These are phyloP conservation scores for Alternaria infectoria DNA, from an alignment of 2,329 filamentous ascomycete genomes.

Conservation along the genomic window DNA sequence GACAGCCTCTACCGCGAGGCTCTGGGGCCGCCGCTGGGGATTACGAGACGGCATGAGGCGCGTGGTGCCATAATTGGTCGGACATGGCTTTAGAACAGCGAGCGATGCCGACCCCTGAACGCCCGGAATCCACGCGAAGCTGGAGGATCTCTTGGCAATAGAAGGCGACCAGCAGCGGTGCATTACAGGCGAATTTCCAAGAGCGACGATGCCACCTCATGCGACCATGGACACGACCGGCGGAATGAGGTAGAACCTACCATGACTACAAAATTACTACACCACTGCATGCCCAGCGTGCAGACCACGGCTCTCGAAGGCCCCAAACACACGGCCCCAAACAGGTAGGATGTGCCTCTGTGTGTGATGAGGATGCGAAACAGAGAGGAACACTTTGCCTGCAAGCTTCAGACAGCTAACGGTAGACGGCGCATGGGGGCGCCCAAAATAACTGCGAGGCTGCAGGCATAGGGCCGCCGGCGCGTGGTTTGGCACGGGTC, in stretches of 20 bases:
- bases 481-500: constrained; percentile 6
- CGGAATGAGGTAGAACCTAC: not conserved
- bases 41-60: constrained; percentile 7
- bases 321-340: not conserved
- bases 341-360: not conserved
- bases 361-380: constrained; percentile 26
- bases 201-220: constrained; percentile 21
- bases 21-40: constrained; percentile 6
- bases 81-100: not conserved
- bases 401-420: constrained; percentile 27
- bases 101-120: constrained; percentile 11
- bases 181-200: constrained; percentile 13
- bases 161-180: constrained; percentile 17
- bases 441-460: constrained; percentile 31
- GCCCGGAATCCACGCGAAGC: constrained; percentile 10
- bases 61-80: constrained; percentile 12
- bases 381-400: constrained; percentile 11
- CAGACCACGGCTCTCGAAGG: not conserved
- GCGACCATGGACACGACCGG: not conserved
- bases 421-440: constrained; percentile 25
- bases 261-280: not conserved
- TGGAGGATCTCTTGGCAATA: constrained; percentile 17
- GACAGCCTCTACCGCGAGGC: constrained; percentile 17
- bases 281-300: not conserved
- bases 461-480: constrained; percentile 7